Evolutionary conservation across 2,329 filamentous ascomycete species (phyloP), one percentile per base, ranked within the genome.

Genomic region (Ophiognomonia clavigignenti-juglandacearum): DNA sequence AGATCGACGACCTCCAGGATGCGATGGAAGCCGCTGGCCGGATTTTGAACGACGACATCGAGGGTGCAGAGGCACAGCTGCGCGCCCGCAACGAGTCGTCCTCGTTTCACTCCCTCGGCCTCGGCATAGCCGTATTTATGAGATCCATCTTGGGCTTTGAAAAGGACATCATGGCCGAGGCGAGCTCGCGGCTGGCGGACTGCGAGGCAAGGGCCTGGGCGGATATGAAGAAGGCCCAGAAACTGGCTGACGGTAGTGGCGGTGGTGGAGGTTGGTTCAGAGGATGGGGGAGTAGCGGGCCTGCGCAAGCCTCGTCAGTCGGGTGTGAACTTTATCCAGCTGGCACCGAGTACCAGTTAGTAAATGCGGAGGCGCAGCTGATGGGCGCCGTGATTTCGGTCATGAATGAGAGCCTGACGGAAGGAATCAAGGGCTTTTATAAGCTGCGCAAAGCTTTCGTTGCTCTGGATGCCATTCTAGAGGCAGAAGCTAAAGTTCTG

Each of bases 11-110:
- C 58, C 74, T 86, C 55, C 67, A 75, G 54, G 73, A 78, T 56
- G 82, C 80, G 54, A 77, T 84, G 70, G 64, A 61, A 63, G 85
- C 86, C 32, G 81, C 85, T 4, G 75, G 78, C 8, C 71, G 87
- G 48, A 88, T 96, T 57, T 85, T 96, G 75, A 85, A 93, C 61
- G 90, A 96, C 67, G 89, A 97, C 67, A 85, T 97, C 51, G 86
- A 89, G 29, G 83, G 80, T 32, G 93, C 93, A 6, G 88, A 95
- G 67, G 73, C 74, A 51, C 80, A 82, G 37, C 76, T 98, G 23
- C 80, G 82, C 35, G 74, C 96, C 29, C 77, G 78, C 42, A 78
- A 84, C 55, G 84, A 86, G 37, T 77, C 78, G 56, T 96, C 91
- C 6, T 80, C 88, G n/a, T 97, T 95, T 61, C 93, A 98, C 66